phyloP scores from a whole-genome alignment of 768 basidiomycete genomes.

The Mycena rebaudengoi region DNA sequence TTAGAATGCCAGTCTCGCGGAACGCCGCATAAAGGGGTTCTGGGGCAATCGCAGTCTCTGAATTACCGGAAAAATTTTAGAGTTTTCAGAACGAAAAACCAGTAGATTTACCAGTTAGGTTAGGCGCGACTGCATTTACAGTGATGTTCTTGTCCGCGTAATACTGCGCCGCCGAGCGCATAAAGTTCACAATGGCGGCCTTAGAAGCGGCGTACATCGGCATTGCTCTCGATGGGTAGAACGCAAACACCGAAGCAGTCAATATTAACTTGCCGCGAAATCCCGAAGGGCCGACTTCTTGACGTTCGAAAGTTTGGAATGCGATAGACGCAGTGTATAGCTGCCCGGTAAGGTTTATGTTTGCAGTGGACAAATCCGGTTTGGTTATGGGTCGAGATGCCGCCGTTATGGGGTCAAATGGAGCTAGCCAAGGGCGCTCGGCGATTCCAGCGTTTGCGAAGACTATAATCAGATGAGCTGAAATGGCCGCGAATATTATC shows the following conservation, averaged over 20 bases:
- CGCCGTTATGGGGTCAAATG: constrained; percentile 22
- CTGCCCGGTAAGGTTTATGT: constrained; percentile 28
- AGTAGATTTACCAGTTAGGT: constrained; percentile 15
- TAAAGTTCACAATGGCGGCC: constrained; percentile 28
- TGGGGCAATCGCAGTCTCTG: constrained; percentile 24
- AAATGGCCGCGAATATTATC: background rate
- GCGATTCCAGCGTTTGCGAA: constrained; percentile 32
- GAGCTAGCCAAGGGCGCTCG: constrained; percentile 29
- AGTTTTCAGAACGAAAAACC: background rate
- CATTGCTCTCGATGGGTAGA: constrained; percentile 25
- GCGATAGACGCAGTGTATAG: constrained; percentile 30
- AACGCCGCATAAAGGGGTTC: constrained; percentile 20
- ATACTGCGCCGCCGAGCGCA: constrained; percentile 25
- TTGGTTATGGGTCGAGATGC: constrained; percentile 21
- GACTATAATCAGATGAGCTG: background rate
- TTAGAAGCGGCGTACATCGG: constrained; percentile 31
- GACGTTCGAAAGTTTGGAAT: constrained; percentile 30
- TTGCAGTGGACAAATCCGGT: constrained; percentile 19
- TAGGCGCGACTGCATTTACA: constrained; percentile 27
- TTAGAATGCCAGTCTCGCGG: constrained; percentile 20
- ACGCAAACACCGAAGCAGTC: constrained; percentile 29
- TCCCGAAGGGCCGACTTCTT: constrained; percentile 22
- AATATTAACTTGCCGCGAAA: constrained; percentile 30
- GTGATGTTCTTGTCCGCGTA: constrained; percentile 28
- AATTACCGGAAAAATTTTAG: no score